Conservation (phyloP, 768 basidiomycete species). For the Mycena galericulata region DNA sequence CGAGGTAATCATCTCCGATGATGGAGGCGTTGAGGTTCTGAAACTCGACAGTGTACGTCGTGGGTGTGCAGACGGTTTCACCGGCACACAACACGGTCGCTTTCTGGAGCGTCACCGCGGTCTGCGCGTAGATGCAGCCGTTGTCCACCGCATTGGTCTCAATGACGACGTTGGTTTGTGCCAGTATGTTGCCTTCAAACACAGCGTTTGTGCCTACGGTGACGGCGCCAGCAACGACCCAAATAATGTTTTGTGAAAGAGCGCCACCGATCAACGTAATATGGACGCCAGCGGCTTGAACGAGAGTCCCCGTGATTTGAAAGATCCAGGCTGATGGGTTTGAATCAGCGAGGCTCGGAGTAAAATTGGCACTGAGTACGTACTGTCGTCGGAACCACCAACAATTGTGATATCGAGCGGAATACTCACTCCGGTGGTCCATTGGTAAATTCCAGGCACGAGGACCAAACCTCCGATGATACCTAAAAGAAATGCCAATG, state of each 20-base stretch:
- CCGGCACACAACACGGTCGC: too few relatives aligned
- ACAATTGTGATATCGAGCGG: neutral
- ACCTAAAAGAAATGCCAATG: neutral
- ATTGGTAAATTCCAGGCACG: neutral
- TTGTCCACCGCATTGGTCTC: too few relatives aligned
- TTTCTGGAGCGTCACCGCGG: too few relatives aligned
- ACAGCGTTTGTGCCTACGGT: too few relatives aligned
- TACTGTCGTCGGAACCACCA: neutral
- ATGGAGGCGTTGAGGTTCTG: constrained; percentile 22
- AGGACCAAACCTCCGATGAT: neutral
- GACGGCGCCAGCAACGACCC: too few relatives aligned
- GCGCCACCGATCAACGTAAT: neutral
- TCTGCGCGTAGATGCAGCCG: too few relatives aligned
- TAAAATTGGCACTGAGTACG: neutral
- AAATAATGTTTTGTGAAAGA: neutral
- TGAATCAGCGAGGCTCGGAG: too few relatives aligned
- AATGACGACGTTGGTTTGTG: too few relatives aligned
- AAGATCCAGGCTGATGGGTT: neutral
- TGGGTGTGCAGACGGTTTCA: too few relatives aligned
- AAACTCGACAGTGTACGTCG: too few relatives aligned
- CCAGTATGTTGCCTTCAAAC: too few relatives aligned
- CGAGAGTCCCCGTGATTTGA: neutral
- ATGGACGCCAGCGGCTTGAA: neutral
- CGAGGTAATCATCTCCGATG: constrained; percentile 13
- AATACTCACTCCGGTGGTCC: too few relatives aligned